These are phyloP conservation scores for Kodamaea ohmeri DNA, from an alignment of 1,139 yeast genomes.

Conservation along the genomic window DNA sequence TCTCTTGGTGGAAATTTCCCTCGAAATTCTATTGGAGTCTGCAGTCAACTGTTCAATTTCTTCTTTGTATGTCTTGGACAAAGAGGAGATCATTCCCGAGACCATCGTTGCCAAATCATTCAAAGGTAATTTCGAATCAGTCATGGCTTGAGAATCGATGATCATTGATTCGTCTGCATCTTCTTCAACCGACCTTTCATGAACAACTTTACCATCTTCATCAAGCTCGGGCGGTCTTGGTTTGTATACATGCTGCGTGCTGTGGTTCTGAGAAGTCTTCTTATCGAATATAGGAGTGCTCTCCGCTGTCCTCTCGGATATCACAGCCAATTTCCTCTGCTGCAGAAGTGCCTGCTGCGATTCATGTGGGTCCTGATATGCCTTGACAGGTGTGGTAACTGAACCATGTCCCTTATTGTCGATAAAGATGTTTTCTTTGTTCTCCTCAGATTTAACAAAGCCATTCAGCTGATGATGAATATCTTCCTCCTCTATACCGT, in stretches of 20 bases:
- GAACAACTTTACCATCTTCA: slow-evolving; percentile 29
- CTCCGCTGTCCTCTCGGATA: slow-evolving; percentile 37
- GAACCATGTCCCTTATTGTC: slow-evolving; percentile 28
- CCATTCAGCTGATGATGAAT: neutral
- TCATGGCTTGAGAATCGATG: neutral
- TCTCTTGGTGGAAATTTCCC: slow-evolving; percentile 21
- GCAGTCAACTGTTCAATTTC: slow-evolving; percentile 24
- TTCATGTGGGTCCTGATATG: neutral
- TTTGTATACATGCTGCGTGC: slow-evolving; percentile 18
- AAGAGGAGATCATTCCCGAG: slow-evolving; percentile 42
- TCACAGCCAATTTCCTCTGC: slow-evolving; percentile 37
- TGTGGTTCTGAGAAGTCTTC: slow-evolving; percentile 13
- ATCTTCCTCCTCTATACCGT: slow-evolving; percentile 33
- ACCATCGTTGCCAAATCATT: slow-evolving; percentile 38
- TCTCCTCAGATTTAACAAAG: slow-evolving; percentile 26
- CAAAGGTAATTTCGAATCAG: slow-evolving; percentile 24
- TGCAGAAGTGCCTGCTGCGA: slow-evolving; percentile 4
- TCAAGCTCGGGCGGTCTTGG: slow-evolving; percentile 39
- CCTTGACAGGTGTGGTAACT: slow-evolving; percentile 33
- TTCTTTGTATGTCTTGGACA: slow-evolving; percentile 39
- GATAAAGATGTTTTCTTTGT: slow-evolving; percentile 44
- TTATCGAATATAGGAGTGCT: slow-evolving; percentile 27
- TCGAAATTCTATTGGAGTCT: slow-evolving; percentile 21
- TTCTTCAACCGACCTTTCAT: slow-evolving; percentile 5
- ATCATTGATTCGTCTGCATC: neutral